Conservation (phyloP, 176 grass and related monocot genomes). For the Carex scoparia region DNA sequence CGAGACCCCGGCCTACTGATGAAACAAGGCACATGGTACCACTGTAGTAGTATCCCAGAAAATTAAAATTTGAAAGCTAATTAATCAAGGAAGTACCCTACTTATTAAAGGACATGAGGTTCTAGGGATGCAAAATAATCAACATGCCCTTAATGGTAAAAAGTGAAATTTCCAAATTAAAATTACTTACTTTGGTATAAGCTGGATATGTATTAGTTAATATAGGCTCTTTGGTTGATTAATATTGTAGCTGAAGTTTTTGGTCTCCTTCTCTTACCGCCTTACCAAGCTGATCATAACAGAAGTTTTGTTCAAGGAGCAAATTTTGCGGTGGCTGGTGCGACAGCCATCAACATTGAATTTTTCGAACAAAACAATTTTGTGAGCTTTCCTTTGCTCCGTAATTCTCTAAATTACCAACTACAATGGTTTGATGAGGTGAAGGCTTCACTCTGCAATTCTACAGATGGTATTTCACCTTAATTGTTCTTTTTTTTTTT, state of each 20-base stretch:
- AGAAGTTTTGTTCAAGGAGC: constrained; percentile 48
- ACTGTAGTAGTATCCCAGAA: background rate
- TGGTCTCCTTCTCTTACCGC: constrained; percentile 52
- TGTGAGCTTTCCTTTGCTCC: constrained; percentile 23
- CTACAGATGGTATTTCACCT: background rate
- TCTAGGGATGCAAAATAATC: background rate
- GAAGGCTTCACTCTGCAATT: constrained; percentile 14
- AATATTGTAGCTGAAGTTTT: constrained; percentile 49
- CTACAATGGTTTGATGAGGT: constrained; percentile 59
- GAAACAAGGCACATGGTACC: background rate
- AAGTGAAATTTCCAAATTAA: background rate
- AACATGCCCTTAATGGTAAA: background rate
- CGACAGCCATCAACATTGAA: constrained; percentile 37
- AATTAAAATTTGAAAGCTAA: background rate
- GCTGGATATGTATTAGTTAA: background rate
- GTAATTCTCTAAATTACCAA: constrained; percentile 51
- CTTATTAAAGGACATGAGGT: background rate
- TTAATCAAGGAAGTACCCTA: background rate
- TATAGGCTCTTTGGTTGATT: background rate
- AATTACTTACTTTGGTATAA: background rate
- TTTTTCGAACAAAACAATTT: constrained; percentile 21
- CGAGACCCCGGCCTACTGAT: background rate
- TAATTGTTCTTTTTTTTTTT: background rate
- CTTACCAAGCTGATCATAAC: constrained; percentile 43
- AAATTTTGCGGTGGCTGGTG: constrained; percentile 67